Base-by-base conservation (phyloP, 208 protist genomes). In the Wallacemonas sp. region DNA sequence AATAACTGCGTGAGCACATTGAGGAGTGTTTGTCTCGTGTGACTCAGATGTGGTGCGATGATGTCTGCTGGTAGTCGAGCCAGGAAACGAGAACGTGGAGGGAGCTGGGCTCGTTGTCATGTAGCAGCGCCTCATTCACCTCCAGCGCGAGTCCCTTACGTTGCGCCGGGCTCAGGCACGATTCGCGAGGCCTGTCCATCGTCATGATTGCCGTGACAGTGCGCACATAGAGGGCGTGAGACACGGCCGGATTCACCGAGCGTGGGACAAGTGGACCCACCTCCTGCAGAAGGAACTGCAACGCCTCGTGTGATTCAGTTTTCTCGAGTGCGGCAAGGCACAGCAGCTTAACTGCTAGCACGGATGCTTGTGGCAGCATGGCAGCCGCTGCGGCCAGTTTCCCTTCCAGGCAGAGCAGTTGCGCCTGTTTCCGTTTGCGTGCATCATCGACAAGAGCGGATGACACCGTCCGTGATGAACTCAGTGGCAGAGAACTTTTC, bases 11-110 rank as follows among this genome's bases (percentile, higher is more conserved):
- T 8, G 19, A 9, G 52, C 52, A 24, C 29, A 58, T 21, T 21
- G 1, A 8, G 19, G 52, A 41, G 12, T 17, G 9, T 16, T 41
- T 8, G 36, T 41, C 9, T 41, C 16, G 36, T 16, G 36, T 41
- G 36, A 41, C 0, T 41, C 36, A 41, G 36, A 41, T 8, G 36
- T 41, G 36, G n/a, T n/a, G n/a, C n/a, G n/a, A n/a, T n/a, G n/a
- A n/a, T 38, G 41, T 61, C 24, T 75, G 63, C 54, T 88, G 88
- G 76, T 77, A 89, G 24, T 83, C 80, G 1, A 79, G 69, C 88
- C 88, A 94, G 8, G 81, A 76, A 19, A 88, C 68, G 27, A 91
- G 68, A 12, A 94, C 76, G 21, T 88, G 72, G 24, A 94, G 65
- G 11, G 80, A 78, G 49, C 76, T 91, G 17, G 74, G 77, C 34